Base-by-base conservation (phyloP, 202 grass and related monocot species). In the Brachypodium distachyon region DNA sequence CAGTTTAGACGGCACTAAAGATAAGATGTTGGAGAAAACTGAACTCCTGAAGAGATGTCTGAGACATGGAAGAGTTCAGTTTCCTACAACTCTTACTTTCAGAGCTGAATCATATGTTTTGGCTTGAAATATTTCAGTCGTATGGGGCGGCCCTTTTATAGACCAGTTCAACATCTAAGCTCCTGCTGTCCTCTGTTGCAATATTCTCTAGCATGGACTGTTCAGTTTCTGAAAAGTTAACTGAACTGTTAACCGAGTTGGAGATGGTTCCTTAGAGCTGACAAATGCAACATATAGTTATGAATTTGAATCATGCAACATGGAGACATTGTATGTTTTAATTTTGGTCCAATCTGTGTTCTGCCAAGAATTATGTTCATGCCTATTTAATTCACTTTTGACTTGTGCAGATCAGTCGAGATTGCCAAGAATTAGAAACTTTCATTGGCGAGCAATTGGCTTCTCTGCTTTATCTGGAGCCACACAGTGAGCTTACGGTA, bases 401-500 rank as follows among this genome's bases (percentile, higher is more conserved):
- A 57, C 50, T 82, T 44, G 42, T 89, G 66, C 87, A 99, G 96
- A 99, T 99, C 41, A 99, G 96, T 74, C 83, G 96, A 81, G 96
- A 96, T 67, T 99, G 96, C 85, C 96, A 99, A 81, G 92, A 96
- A 82, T 77, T 99, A 72, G 96, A 99, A 73, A 85, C 92, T 85
- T 96, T 88, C 62, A 91, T 99, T 71, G 96, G 96, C 8, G 92
- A 99, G 53, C 96, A 96, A 53, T 80, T 99, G 71, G 87, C 96
- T 81, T 99, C 92, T 59, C 83, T 96, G 51, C 96, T 99, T 77
- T 99, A 96, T 87, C 76, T 99, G 32, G 92, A 99, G 43, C 77
- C 96, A 72, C 92, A 99, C 65, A 85, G 92, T 18, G 96, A 99
- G 84, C 89, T 99, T 51, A 99, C 87, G 96, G 96, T 99, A 89